A percentile compares a stretch with the other conserved stretches of the same genome.
Evolutionary conservation across 495 filamentous ascomycete genomes (phyloP).

Genomic region (Evansstolkia leycettana): DNA sequence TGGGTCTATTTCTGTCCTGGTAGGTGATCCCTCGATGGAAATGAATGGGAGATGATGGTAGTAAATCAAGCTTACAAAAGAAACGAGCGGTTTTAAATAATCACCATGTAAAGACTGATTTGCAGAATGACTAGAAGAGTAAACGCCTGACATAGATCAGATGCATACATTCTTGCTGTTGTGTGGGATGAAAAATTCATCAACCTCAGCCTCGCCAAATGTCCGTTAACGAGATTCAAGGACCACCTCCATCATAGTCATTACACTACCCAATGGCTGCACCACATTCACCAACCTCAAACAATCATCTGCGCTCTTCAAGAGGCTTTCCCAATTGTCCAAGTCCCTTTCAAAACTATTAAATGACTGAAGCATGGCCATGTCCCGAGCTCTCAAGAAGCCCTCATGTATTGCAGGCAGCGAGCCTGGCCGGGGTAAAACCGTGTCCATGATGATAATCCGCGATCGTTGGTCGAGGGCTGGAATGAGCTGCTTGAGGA

Average conservation of each 20-base stretch:
- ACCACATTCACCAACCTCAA: constrained; percentile 9
- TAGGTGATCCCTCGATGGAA: too few species aligned
- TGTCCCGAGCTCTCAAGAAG: constrained; percentile 18
- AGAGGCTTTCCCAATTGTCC: constrained; percentile 20
- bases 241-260: constrained; percentile 10
- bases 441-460: constrained; percentile 27
- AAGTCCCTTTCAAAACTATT: constrained; percentile 27
- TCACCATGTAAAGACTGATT: too few species aligned
- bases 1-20: too few species aligned
- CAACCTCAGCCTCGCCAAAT: too few species aligned
- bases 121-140: too few species aligned
- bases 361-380: constrained; percentile 26
- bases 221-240: too few species aligned
- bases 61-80: too few species aligned
- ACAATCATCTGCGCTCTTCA: constrained; percentile 2
- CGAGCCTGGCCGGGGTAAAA: constrained; percentile 24
- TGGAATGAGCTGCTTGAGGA: constrained; percentile 27
- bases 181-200: too few species aligned
- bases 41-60: too few species aligned
- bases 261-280: constrained; percentile 11
- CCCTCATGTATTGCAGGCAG: constrained; percentile 12
- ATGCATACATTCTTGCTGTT: too few species aligned
- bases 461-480: constrained; percentile 19
- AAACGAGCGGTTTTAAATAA: too few species aligned
- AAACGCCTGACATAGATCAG: too few species aligned